Conservation (phyloP, 2,329 filamentous ascomycete genomes). For the Ophiocordyceps unilateralis region DNA sequence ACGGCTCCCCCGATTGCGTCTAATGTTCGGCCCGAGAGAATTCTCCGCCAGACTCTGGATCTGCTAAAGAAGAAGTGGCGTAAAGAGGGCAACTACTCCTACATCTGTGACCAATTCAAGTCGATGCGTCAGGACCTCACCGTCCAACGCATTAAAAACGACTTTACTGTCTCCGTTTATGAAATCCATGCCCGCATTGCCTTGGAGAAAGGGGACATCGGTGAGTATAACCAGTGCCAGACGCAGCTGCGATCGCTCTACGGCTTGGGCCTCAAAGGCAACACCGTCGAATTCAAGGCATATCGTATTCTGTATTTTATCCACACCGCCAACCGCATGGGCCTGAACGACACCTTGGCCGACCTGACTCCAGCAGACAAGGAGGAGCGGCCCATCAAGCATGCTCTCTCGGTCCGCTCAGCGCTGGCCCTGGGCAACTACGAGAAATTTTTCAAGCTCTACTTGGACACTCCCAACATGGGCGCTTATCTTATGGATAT, state of each 20-base stretch:
- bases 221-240: slow-evolving; percentile 99
- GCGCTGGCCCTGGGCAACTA: slow-evolving; percentile 89
- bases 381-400: slow-evolving; percentile 64
- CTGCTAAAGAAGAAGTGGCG: slow-evolving; percentile 90
- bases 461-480: slow-evolving; percentile 89
- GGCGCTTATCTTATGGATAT: slow-evolving; percentile 98
- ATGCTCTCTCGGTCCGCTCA: slow-evolving; percentile 81
- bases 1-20: slow-evolving; percentile 80
- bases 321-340: slow-evolving; percentile 93
- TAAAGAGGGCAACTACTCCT: slow-evolving; percentile 82
- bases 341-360: slow-evolving; percentile 94
- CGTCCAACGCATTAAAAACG: slow-evolving; percentile 90
- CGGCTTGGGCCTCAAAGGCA: slow-evolving; percentile 69
- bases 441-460: slow-evolving; percentile 94
- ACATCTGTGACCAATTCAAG: slow-evolving; percentile 99
- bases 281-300: slow-evolving; percentile 90
- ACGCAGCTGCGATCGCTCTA: slow-evolving; percentile 92
- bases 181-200: slow-evolving; percentile 96
- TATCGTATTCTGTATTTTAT: slow-evolving; percentile 99
- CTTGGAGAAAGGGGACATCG: slow-evolving; percentile 93
- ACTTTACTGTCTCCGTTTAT: slow-evolving; percentile 92
- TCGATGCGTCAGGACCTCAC: slow-evolving; percentile 95
- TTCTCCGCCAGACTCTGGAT: slow-evolving; percentile 73
- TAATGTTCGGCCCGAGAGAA: slow-evolving; percentile 65
- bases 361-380: slow-evolving; percentile 99